Conservation (phyloP, 75 land plant species). For the Cryptomeria japonica region DNA sequence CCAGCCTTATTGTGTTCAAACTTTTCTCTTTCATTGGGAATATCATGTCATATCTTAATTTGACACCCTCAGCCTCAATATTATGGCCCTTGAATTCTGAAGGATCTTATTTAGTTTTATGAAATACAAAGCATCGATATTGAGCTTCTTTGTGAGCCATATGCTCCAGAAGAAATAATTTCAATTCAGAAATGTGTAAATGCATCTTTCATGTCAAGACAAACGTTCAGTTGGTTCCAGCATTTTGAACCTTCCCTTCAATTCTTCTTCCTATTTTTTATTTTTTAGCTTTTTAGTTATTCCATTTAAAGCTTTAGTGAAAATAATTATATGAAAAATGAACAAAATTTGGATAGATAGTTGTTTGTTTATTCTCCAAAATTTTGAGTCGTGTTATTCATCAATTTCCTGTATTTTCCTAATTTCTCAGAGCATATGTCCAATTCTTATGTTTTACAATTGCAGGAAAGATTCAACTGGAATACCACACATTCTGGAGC, state of each 20-base stretch:
- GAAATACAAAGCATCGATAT: neutral
- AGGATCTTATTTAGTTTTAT: neutral
- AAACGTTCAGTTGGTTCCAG: neutral
- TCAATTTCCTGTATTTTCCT: slow-evolving; percentile 1
- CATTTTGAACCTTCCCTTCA: neutral
- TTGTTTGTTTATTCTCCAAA: neutral
- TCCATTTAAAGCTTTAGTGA: neutral
- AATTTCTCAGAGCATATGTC: neutral
- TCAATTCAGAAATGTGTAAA: neutral
- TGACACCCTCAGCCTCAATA: neutral
- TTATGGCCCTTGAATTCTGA: neutral
- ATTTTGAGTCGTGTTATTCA: neutral
- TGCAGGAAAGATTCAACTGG: slow-evolving; percentile 98
- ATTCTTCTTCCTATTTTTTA: neutral
- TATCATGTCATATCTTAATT: neutral
- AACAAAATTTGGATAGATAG: neutral
- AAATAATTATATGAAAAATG: neutral
- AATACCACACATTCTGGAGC: slow-evolving; percentile 97
- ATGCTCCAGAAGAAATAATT: neutral
- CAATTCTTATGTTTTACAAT: neutral
- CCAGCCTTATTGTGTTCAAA: no score
- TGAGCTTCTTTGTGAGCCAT: neutral
- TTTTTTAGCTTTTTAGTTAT: neutral
- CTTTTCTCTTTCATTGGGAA: neutral
- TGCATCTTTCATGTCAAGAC: neutral